Conservation (phyloP, 169 alveolate species). For the Eimeria praecox region DNA sequence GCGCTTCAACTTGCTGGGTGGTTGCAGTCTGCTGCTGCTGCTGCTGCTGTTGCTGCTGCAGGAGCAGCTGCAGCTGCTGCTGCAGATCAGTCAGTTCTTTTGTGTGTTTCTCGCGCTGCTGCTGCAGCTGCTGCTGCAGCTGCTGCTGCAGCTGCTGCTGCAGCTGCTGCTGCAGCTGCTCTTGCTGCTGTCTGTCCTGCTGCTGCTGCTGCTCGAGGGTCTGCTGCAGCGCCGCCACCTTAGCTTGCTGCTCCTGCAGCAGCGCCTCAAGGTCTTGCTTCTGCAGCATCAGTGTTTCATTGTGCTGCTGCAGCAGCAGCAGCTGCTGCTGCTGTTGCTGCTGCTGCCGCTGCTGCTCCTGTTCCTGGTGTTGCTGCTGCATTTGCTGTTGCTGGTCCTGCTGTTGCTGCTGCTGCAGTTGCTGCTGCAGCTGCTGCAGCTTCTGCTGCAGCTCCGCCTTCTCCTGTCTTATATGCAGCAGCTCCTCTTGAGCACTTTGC, state of each 20-base stretch:
- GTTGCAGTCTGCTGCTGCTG: not conserved
- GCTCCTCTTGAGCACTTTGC: not conserved
- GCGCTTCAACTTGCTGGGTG: not conserved
- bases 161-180: not conserved
- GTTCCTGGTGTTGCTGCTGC: conserved; percentile 26
- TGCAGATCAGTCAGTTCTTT: not conserved
- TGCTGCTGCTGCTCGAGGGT: conserved; percentile 47
- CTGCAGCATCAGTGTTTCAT: not conserved
- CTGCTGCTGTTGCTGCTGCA: conserved; percentile 12
- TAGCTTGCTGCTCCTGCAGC: conserved; percentile 8
- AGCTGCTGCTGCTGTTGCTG: conserved; percentile 16
- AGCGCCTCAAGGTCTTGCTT: not conserved
- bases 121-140: conserved; percentile 5
- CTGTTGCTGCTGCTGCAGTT: conserved; percentile 23
- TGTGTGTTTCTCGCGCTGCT: not conserved
- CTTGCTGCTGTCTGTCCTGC: not conserved
- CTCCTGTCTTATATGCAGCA: not conserved
- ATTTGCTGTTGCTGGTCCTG: not conserved
- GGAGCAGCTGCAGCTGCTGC: not conserved
- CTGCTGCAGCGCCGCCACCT: conserved; percentile 10
- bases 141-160: not conserved
- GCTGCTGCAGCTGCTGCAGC: conserved; percentile 26
- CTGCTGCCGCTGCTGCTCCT: not conserved
- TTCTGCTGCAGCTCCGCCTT: not conserved
- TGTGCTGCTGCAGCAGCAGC: not conserved